Percentiles rank a stretch among this genome's conserved stretches.
phyloP scores from a whole-genome alignment of 371 early-diverging fungal genomes.

The Actinomortierella wolfii region DNA sequence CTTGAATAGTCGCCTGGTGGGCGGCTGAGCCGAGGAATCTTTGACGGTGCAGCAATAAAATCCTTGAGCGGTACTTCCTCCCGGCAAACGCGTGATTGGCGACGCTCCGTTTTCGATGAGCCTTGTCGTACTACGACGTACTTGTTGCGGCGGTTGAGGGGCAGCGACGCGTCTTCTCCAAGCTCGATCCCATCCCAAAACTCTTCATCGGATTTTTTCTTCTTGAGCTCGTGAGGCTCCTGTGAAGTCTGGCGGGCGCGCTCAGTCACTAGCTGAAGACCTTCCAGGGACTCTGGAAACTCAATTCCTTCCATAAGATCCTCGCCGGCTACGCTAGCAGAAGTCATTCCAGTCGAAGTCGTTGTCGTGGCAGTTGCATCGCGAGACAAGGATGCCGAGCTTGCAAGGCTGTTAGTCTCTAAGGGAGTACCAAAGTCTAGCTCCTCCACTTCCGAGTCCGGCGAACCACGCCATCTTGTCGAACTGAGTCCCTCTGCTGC shows the following conservation, averaged over 20 bases:
- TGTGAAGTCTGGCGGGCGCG: constrained; percentile 4
- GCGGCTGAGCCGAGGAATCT: constrained; percentile 30
- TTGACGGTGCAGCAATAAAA: constrained; percentile 36
- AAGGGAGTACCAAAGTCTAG: constrained; percentile 20
- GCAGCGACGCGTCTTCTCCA: constrained; percentile 12
- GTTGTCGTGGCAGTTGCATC: constrained; percentile 6
- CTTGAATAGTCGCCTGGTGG: constrained; percentile 22
- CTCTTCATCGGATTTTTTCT: constrained; percentile 20
- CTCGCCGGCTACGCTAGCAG: neutral
- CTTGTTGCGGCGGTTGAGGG: constrained; percentile 21
- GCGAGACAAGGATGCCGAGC: constrained; percentile 17
- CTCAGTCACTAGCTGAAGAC: constrained; percentile 14
- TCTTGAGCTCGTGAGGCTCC: constrained; percentile 13
- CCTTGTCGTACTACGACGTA: constrained; percentile 16
- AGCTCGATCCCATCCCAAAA: constrained; percentile 38
- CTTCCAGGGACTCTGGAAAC: constrained; percentile 27
- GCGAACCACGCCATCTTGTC: neutral
- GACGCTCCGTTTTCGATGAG: constrained; percentile 20
- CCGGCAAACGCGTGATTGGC: constrained; percentile 29
- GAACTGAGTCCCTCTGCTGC: neutral
- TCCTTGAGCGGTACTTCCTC: constrained; percentile 37
- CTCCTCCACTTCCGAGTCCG: constrained; percentile 21
- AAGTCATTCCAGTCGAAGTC: too few relatives aligned
- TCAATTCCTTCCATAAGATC: constrained; percentile 27
- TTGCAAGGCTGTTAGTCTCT: constrained; percentile 28